Conservation (phyloP, 805 yeast genomes). For the Starmerella sirachaensis region DNA sequence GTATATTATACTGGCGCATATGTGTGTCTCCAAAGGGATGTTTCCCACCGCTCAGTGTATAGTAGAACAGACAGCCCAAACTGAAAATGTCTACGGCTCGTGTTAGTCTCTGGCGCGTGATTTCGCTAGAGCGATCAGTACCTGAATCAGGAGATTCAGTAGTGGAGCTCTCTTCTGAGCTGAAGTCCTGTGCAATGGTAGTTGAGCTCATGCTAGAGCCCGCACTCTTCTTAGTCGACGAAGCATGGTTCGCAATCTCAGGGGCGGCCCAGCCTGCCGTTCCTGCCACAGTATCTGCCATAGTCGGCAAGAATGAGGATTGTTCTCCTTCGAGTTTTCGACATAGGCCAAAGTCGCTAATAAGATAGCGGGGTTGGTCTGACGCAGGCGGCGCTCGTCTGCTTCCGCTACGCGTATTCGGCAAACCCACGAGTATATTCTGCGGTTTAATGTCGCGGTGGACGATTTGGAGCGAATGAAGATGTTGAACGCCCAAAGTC, state of each 20-base stretch:
- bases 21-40: slow-evolving; percentile 97
- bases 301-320: slow-evolving; percentile 80
- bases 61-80: slow-evolving; percentile 86
- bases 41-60: slow-evolving; percentile 64
- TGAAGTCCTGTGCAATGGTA: not conserved
- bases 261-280: slow-evolving; percentile 99
- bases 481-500: slow-evolving; percentile 70
- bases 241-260: slow-evolving; percentile 33
- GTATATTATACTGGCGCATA: slow-evolving; percentile 76
- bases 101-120: slow-evolving; percentile 45
- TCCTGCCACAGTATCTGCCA: slow-evolving; percentile 60
- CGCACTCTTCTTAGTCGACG: not conserved
- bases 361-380: slow-evolving; percentile 46
- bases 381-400: slow-evolving; percentile 5
- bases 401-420: slow-evolving; percentile 24
- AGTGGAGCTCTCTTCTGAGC: too few relatives aligned
- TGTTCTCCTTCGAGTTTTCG: slow-evolving; percentile 85
- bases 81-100: slow-evolving; percentile 89
- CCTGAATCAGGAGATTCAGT: not conserved
- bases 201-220: not conserved
- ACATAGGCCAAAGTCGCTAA: slow-evolving; percentile 93
- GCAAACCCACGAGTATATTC: slow-evolving; percentile 71
- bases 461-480: slow-evolving; percentile 81
- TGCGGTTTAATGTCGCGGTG: slow-evolving; percentile 94
- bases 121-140: not conserved